Conservation (phyloP, 1,284 basidiomycete species). For the Microbotryomycetes sp. region DNA sequence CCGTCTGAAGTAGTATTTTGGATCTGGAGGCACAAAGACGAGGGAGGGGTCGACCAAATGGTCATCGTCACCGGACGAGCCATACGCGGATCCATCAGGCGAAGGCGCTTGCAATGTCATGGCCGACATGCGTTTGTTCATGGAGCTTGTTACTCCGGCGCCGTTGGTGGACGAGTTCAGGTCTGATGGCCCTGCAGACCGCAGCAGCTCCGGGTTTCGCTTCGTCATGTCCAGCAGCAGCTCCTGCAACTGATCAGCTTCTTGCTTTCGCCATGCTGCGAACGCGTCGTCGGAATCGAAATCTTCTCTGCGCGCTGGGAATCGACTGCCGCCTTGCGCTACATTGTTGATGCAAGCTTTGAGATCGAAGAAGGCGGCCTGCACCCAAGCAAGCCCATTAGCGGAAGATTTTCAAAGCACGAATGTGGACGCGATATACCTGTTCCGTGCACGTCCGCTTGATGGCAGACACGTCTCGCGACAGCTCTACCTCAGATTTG, state of each 20-base stretch:
- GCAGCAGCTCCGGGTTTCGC: conserved; percentile 73
- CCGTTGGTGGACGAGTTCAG: conserved; percentile 11
- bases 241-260: conserved; percentile 76
- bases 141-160: not conserved
- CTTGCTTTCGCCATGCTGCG: conserved; percentile 73
- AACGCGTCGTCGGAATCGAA: conserved; percentile 74
- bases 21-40: conserved; percentile 84
- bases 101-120: conserved; percentile 54
- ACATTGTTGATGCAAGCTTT: conserved; percentile 90
- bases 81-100: conserved; percentile 36
- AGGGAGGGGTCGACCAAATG: conserved; percentile 47
- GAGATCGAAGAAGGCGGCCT: conserved; percentile 75
- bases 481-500: conserved; percentile 58
- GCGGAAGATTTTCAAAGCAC: not conserved
- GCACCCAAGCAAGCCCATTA: conserved; percentile 24
- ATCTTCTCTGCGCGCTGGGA: conserved; percentile 79
- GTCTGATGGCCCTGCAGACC: not conserved
- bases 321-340: conserved; percentile 59
- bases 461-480: conserved; percentile 66
- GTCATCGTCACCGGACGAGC: conserved; percentile 42
- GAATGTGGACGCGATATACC: conserved; percentile 43
- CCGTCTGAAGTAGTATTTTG: conserved; percentile 73
- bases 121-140: not conserved
- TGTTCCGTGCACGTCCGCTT: conserved; percentile 68
- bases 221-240: conserved; percentile 82